Conservation (phyloP, 2,329 filamentous ascomycete species). For the Aspergillus sp. region DNA sequence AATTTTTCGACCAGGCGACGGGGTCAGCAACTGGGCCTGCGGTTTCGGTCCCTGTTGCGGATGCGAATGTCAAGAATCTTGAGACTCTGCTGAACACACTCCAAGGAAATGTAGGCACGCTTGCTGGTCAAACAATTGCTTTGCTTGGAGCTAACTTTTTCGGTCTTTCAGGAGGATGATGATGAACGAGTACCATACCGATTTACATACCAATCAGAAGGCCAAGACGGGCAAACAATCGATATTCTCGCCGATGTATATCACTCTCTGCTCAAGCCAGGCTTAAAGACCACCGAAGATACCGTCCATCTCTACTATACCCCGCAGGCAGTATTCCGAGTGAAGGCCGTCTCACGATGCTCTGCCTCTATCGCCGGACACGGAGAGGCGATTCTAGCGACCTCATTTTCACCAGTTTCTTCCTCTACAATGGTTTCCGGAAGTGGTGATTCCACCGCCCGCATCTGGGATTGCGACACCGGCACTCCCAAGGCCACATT, state of each 20-base stretch:
- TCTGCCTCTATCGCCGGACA: conserved; percentile 86
- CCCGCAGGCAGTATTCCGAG: conserved; percentile 89
- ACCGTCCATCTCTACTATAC: conserved; percentile 60
- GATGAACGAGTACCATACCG: conserved; percentile 62
- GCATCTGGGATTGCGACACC: conserved; percentile 93
- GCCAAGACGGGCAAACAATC: conserved; percentile 30
- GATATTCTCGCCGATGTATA: conserved; percentile 47
- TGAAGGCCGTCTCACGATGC: conserved; percentile 86
- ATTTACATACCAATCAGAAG: conserved; percentile 54
- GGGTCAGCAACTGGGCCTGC: conserved; percentile 64
- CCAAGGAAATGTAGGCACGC: conserved; percentile 61
- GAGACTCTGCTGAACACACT: conserved; percentile 82
- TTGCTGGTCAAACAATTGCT: not conserved
- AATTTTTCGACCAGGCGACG: conserved; percentile 78
- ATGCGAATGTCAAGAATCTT: conserved; percentile 84
- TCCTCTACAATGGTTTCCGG: conserved; percentile 80
- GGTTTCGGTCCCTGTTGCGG: conserved; percentile 72
- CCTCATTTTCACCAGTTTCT: conserved; percentile 76
- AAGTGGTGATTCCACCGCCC: conserved; percentile 82
- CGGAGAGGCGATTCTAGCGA: conserved; percentile 81
- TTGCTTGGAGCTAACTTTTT: too few relatives aligned
- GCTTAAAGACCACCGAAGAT: conserved; percentile 55
- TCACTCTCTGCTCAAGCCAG: conserved; percentile 47
- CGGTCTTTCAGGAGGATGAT: conserved; percentile 41
- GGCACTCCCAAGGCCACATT: conserved; percentile 83